Evolutionary conservation across 2,329 filamentous ascomycete species (phyloP).

Genomic region (Colletotrichum destructivum): DNA sequence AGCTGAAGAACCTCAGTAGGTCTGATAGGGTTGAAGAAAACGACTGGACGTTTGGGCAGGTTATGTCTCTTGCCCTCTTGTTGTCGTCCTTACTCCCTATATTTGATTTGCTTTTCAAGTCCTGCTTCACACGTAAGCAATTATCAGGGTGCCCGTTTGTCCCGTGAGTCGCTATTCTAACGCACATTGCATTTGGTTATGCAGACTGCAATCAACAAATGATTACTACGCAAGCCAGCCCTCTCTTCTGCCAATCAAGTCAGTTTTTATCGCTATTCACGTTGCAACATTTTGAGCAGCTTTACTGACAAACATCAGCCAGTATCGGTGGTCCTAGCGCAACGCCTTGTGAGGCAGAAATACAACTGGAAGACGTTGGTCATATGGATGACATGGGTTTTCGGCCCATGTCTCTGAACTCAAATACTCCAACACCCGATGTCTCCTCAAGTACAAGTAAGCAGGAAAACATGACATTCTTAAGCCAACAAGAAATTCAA

Average conservation of each 20-base stretch:
- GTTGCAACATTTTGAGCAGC: too few relatives aligned
- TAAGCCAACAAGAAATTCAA: too few relatives aligned
- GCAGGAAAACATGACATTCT: background rate
- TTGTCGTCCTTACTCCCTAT: background rate
- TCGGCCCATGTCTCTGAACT: too few relatives aligned
- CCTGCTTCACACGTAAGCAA: background rate
- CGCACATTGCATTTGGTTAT: too few relatives aligned
- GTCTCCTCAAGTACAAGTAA: background rate
- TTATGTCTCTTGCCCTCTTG: constrained; percentile 10
- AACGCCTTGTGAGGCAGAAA: background rate
- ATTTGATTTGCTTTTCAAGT: background rate
- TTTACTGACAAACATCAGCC: too few relatives aligned
- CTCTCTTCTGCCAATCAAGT: background rate
- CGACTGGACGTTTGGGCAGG: constrained; percentile 20
- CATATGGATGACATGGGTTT: background rate
- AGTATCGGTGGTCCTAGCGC: background rate
- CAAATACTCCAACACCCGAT: accelerated
- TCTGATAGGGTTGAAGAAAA: background rate
- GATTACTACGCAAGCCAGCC: background rate
- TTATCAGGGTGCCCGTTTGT: background rate
- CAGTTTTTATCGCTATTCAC: background rate
- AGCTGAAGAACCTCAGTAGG: background rate
- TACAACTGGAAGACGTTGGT: background rate
- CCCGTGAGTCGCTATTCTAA: background rate
- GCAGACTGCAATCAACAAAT: background rate